phyloP scores from a whole-genome alignment of 345 rosid genomes.

The Eucalyptus fibrosa region DNA sequence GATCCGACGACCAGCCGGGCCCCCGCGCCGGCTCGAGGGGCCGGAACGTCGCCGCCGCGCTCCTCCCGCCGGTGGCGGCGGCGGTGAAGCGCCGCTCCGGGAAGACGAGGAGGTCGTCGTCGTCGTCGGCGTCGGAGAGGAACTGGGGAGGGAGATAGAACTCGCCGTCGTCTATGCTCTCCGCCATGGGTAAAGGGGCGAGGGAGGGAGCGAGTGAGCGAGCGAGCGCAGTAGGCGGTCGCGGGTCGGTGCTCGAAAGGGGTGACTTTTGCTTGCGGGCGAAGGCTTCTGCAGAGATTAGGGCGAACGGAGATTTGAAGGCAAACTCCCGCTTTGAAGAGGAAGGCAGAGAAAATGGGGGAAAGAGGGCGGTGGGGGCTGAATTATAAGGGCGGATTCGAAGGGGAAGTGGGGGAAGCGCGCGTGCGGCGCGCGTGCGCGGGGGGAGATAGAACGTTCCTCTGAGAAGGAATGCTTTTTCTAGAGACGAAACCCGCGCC shows the following conservation, averaged over 20 bases:
- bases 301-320: not conserved
- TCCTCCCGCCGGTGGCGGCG: not conserved
- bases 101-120: not conserved
- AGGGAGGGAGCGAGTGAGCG: too few species aligned
- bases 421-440: not conserved
- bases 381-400: not conserved
- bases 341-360: not conserved
- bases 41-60: not conserved
- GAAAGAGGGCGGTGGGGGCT: not conserved
- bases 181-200: slow-evolving; percentile 23
- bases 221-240: too few species aligned
- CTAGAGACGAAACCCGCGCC: too few species aligned
- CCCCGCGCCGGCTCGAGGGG: not conserved
- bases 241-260: not conserved
- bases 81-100: not conserved
- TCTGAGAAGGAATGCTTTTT: too few species aligned
- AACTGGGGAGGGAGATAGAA: slow-evolving; percentile 73
- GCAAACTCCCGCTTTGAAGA: not conserved
- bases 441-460: not conserved
- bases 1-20: slow-evolving; percentile 10
- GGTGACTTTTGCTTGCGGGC: not conserved
- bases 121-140: slow-evolving; percentile 38
- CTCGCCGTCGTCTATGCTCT: slow-evolving; percentile 51
- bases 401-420: not conserved
- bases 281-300: not conserved